Percentiles rank a stretch among this genome's conserved stretches.
Conservation (phyloP, 176 grass and related monocot species). For the Aegilops sharonensis region DNA sequence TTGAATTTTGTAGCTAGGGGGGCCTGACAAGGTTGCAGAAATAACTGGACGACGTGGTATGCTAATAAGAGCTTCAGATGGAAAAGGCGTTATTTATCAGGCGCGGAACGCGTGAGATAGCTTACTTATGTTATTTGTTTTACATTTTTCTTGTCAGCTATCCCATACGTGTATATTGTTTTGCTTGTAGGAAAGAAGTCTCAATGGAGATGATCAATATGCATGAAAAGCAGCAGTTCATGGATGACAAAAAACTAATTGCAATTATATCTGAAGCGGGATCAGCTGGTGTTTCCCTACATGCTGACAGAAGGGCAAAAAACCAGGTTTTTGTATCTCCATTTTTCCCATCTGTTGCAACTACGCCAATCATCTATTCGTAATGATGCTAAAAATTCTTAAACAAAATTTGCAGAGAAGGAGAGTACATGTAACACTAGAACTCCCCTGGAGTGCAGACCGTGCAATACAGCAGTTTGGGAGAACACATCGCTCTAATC, state of each 20-base stretch:
- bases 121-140: conserved; percentile 38
- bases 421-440: conserved; percentile 97
- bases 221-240: conserved; percentile 96
- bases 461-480: conserved; percentile 98
- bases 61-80: conserved; percentile 79
- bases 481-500: conserved; percentile 98
- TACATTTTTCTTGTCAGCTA: conserved; percentile 25
- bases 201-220: conserved; percentile 99
- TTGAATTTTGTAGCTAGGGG: conserved; percentile 68
- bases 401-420: conserved; percentile 58
- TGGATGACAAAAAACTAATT: conserved; percentile 86
- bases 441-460: conserved; percentile 99
- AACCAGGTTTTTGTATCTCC: conserved; percentile 67
- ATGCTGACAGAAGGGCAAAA: conserved; percentile 85
- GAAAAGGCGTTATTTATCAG: conserved; percentile 97
- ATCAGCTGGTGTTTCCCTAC: conserved; percentile 96
- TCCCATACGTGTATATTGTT: conserved; percentile 13
- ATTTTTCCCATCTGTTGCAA: conserved; percentile 19
- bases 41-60: conserved; percentile 94
- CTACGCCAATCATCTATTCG: neutral
- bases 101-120: conserved; percentile 74
- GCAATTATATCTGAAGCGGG: conserved; percentile 99
- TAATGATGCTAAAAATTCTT: conserved; percentile 1
- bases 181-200: conserved; percentile 82
- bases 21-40: conserved; percentile 95